These are phyloP conservation scores for Pyrenochaeta sp. DNA, from an alignment of 2,329 filamentous ascomycete species.

Conservation along the genomic window DNA sequence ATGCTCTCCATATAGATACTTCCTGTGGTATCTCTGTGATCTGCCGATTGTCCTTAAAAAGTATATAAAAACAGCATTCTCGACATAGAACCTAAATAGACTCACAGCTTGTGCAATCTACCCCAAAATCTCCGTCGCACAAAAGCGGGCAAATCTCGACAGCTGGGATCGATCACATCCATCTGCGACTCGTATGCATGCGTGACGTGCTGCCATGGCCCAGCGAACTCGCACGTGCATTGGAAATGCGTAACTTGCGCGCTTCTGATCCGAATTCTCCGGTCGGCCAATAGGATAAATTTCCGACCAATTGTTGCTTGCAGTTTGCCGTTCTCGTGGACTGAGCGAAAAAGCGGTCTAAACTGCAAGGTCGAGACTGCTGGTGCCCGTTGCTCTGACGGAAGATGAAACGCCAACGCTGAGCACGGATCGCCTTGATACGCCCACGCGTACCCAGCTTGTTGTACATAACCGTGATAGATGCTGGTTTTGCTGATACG, in stretches of 20 bases:
- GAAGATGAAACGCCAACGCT: slow-evolving; percentile 18
- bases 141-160: not conserved
- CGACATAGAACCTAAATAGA: not conserved
- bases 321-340: too few relatives aligned
- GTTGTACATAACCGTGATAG: slow-evolving; percentile 1
- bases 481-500: not conserved
- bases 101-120: slow-evolving; percentile 7
- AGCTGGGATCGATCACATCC: not conserved
- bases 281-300: not conserved
- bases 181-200: not conserved
- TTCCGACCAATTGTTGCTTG: not conserved
- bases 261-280: not conserved
- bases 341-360: not conserved
- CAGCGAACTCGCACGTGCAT: not conserved
- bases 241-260: not conserved
- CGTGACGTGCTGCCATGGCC: not conserved
- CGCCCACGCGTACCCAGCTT: not conserved
- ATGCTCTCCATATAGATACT: slow-evolving; percentile 1
- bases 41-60: not conserved
- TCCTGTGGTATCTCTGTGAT: slow-evolving; percentile 5
- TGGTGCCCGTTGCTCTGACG: not conserved
- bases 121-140: not conserved
- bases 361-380: not conserved
- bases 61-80: slow-evolving; percentile 1
- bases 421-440: slow-evolving; percentile 9